Conservation (phyloP, 306 rosid genomes). For the Gastrolobium villosum region DNA sequence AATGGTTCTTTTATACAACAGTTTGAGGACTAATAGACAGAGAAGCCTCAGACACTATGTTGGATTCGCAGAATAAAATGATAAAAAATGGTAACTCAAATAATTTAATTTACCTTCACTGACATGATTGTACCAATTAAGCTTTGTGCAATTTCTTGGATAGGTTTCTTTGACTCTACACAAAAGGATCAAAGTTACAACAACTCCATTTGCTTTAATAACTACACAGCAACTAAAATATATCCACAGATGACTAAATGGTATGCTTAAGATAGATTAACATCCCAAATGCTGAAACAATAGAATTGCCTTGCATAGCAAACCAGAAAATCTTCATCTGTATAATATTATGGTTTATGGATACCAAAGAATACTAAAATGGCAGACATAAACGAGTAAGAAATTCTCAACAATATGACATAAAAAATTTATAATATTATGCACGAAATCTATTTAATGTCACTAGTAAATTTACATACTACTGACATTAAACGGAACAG, state of each 20-base stretch:
- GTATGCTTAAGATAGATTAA: neutral
- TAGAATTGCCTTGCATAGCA: neutral
- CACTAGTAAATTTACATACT: slow-evolving; percentile 5
- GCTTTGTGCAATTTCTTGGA: slow-evolving; percentile 76
- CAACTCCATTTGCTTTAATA: no score
- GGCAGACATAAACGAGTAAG: neutral
- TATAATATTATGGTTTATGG: slow-evolving; percentile 7
- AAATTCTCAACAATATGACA: neutral
- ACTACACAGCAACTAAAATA: slow-evolving; percentile 16
- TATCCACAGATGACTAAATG: slow-evolving; percentile 14
- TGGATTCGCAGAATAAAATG: slow-evolving; percentile 11
- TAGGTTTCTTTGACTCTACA: slow-evolving; percentile 69
- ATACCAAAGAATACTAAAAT: slow-evolving; percentile 4
- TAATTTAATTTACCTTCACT: slow-evolving; percentile 64
- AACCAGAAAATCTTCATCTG: neutral
- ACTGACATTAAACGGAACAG: slow-evolving; percentile 4
- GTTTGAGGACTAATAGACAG: slow-evolving; percentile 16
- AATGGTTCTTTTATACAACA: neutral
- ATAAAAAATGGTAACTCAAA: slow-evolving; percentile 25
- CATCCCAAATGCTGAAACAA: neutral
- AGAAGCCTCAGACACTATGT: slow-evolving; percentile 1
- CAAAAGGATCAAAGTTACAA: slow-evolving; percentile 29
- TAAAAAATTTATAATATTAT: neutral
- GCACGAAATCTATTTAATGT: neutral
- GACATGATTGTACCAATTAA: slow-evolving; percentile 66